These are phyloP conservation scores for Agaricales sp. DNA, from an alignment of 1,284 basidiomycete species.

Conservation along the genomic window DNA sequence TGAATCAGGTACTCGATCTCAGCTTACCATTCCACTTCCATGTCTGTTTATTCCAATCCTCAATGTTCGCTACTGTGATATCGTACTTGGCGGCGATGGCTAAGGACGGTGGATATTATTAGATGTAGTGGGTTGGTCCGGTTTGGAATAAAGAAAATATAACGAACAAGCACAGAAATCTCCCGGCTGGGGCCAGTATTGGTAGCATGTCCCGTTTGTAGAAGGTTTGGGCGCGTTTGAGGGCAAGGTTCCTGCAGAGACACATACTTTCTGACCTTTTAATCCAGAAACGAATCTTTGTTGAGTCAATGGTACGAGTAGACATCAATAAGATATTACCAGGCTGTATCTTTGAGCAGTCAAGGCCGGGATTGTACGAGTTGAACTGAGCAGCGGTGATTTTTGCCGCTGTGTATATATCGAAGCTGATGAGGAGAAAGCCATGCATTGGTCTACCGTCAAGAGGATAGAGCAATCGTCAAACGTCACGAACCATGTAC, in stretches of 20 bases:
- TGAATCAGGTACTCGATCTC: neutral
- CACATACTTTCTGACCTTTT: constrained; percentile 7
- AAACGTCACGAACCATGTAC: constrained; percentile 4
- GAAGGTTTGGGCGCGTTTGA: constrained; percentile 7
- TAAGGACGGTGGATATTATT: too few species aligned
- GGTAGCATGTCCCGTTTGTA: constrained; percentile 9
- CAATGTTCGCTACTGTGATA: constrained; percentile 8
- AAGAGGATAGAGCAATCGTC: too few species aligned
- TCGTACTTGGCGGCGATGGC: neutral
- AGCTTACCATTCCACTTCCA: constrained; percentile 11
- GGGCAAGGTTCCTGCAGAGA: constrained; percentile 8
- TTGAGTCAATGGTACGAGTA: neutral
- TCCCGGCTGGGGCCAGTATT: neutral
- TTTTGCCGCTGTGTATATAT: constrained; percentile 4
- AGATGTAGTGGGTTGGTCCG: too few species aligned
- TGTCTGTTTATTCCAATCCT: constrained; percentile 9
- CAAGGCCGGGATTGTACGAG: constrained; percentile 7
- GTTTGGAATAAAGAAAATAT: too few species aligned
- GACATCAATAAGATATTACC: neutral
- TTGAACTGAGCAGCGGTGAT: constrained; percentile 6
- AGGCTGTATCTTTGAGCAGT: constrained; percentile 2
- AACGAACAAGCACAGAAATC: too few species aligned
- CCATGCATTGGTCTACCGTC: neutral
- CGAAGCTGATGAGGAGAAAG: neutral
- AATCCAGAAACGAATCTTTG: too few species aligned